Base-by-base conservation (phyloP, 2,329 filamentous ascomycete species). In the Trichoderma asperellum region DNA sequence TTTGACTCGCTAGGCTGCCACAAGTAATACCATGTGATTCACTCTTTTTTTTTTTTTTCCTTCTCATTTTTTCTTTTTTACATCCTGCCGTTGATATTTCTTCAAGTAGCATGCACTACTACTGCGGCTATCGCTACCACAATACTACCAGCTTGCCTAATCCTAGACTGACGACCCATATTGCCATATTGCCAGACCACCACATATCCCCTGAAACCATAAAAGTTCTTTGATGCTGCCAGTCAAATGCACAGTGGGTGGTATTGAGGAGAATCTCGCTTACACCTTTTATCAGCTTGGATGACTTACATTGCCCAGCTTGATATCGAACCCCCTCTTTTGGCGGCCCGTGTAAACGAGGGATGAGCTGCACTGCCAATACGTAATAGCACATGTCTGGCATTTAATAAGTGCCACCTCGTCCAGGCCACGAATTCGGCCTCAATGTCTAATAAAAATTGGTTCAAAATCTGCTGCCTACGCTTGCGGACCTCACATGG, bases 11-110 rank as follows among this genome's bases (percentile, higher is more conserved):
- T 66, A 58, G 55, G 53, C 52, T 47, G 49, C 62, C 62, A 57
- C 62, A 37, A 37, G 63, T 66, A 27, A 21, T 49, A 49, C 63
- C 63, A 66, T 66, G 63, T 66, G 63, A 59, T 66, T 66, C 37
- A 57, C 29, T n/a, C 32, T 65, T 21, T 12, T 34, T 35, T 37
- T 63, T 12, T 24, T 34, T 35, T 37, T 63, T 12, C 16, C 7
- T 52, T 32, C 18, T 32, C 53, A n/a, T n/a, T 12, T 53, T 40
- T 27, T n/a, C 16, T 14, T 21, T 5, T 21, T 35, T 29, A 0
- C 11, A n/a, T 14, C 29, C 53, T 3, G 8, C 37, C 27, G 27
- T 24, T 21, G 18, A 18, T 34, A 21, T 55, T 49, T 37, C 14
- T 35, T 35, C 29, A 32, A 8, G 32, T 32, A 32, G 32, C 5